These are phyloP conservation scores for Panaeolus papilionaceus DNA, from an alignment of 768 basidiomycete species.

Conservation along the genomic window DNA sequence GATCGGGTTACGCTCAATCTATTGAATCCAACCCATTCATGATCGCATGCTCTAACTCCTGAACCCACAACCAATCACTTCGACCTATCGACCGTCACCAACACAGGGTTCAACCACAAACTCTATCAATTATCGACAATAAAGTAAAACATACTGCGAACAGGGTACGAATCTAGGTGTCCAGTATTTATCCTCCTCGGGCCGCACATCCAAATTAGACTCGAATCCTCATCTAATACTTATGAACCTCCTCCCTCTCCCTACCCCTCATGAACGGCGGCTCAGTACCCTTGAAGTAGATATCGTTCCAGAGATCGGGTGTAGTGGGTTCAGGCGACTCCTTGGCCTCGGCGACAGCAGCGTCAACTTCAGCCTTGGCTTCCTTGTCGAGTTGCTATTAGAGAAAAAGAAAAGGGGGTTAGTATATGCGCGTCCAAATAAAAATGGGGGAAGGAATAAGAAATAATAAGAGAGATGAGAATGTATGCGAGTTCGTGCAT, in stretches of 20 bases:
- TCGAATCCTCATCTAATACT: not conserved
- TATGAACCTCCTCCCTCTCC: constrained; percentile 82
- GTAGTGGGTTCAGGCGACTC: constrained; percentile 72
- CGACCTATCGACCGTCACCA: too few relatives aligned
- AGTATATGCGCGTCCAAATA: not conserved
- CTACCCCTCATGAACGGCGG: constrained; percentile 89
- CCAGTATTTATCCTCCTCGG: too few relatives aligned
- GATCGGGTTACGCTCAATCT: too few relatives aligned
- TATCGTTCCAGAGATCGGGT: constrained; percentile 85
- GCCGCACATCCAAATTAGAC: too few relatives aligned
- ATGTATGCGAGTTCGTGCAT: not conserved
- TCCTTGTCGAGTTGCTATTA: constrained; percentile 74
- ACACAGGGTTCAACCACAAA: too few relatives aligned
- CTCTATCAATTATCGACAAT: too few relatives aligned
- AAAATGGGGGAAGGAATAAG: too few relatives aligned
- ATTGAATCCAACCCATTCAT: too few relatives aligned
- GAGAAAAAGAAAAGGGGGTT: constrained; percentile 20
- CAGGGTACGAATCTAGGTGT: too few relatives aligned
- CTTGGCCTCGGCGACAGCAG: constrained; percentile 93
- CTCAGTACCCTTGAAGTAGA: constrained; percentile 89
- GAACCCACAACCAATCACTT: too few relatives aligned
- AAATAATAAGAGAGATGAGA: not conserved
- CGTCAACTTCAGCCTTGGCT: constrained; percentile 87
- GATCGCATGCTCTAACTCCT: too few relatives aligned
- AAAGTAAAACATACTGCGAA: too few relatives aligned